Base-by-base conservation (phyloP, 192 early-diverging fungal species). In the Entophlyctis luteolus region DNA sequence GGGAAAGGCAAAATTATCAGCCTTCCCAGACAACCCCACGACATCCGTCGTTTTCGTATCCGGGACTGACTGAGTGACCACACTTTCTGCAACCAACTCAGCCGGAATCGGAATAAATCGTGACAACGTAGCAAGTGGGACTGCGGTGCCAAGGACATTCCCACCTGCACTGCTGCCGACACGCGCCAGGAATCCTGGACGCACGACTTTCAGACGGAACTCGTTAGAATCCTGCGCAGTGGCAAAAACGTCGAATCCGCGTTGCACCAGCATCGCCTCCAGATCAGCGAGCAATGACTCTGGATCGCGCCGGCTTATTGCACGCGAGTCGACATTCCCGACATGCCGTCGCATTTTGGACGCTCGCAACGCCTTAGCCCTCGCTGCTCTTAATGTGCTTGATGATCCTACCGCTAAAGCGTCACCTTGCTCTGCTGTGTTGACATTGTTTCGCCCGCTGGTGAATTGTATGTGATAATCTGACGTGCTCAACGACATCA, bases 151-250 rank as follows among this genome's bases (percentile, higher is more conserved):
- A 27, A 1, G 25, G 10, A 6, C 38, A 1, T 1, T 35, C 10
- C 1, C 16, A 16, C 14, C 18, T 45, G 25, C 5, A 14, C 35
- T 45, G 2, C 38, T n/a, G 4, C 10, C 32, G 10, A 25, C 58
- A 36, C 25, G 8, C 8, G 29, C 34, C 5, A 60, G 18, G 18
- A 6, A 4, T 14, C 58, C 58, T 1, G 35, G 35, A 29, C 29
- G 20, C 20, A 60, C 58, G 31, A 60, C 39, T 45, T 60, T 60
- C 37, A 60, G 16, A 10, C 58, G 35, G 47, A 27, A 60, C 38
- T 60, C 58, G 10, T 45, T 45, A 4, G 22, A 27, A 8, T 60
- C 58, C 39, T 32, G n/a, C 37, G 31, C 32, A 28, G 23, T 45
- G 16, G 22, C 20, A 1, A 60, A 18, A 38, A 25, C 22, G 5